Percentiles rank a stretch among this genome's conserved stretches.
Evolutionary conservation across 2,329 filamentous ascomycete species (phyloP).

Genomic region (Pyrenophora graminea): DNA sequence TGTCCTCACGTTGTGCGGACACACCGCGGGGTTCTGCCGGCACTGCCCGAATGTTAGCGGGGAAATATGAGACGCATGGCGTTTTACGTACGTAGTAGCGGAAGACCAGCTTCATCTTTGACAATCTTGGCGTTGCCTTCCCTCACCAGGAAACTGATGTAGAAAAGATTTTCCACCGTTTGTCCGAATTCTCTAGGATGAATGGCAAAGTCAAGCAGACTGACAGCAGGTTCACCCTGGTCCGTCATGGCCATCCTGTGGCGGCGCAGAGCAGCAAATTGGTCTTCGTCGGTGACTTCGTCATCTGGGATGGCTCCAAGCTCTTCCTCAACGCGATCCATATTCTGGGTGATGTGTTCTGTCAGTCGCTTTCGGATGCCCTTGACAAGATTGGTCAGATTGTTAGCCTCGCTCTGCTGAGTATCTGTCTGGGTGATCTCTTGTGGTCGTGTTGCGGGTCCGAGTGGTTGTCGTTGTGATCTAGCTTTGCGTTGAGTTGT

Average conservation of each 20-base stretch:
- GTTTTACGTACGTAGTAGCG: constrained; percentile 73
- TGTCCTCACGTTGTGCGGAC: constrained; percentile 60
- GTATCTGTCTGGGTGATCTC: constrained; percentile 76
- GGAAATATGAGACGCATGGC: not conserved
- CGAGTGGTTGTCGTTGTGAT: constrained; percentile 69
- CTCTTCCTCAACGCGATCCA: constrained; percentile 51
- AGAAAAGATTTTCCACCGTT: constrained; percentile 96
- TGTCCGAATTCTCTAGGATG: constrained; percentile 92
- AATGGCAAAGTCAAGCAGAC: constrained; percentile 83
- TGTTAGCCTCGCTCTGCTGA: constrained; percentile 74
- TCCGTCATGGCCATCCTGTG: constrained; percentile 64
- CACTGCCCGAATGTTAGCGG: constrained; percentile 37
- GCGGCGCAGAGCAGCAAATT: constrained; percentile 62
- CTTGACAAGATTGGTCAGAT: constrained; percentile 77
- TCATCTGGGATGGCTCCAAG: constrained; percentile 29
- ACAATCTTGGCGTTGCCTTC: constrained; percentile 80
- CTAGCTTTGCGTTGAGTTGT: constrained; percentile 69
- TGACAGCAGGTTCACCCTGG: constrained; percentile 64
- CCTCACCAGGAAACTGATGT: constrained; percentile 89
- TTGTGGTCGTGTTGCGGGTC: constrained; percentile 73
- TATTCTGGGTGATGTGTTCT: constrained; percentile 43
- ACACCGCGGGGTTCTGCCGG: constrained; percentile 53
- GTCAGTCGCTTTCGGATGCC: constrained; percentile 69
- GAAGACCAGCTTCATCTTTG: constrained; percentile 72
- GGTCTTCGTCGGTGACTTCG: constrained; percentile 43